These are phyloP conservation scores for Canavalia ensiformis DNA, from an alignment of 306 rosid species.

Conservation along the genomic window DNA sequence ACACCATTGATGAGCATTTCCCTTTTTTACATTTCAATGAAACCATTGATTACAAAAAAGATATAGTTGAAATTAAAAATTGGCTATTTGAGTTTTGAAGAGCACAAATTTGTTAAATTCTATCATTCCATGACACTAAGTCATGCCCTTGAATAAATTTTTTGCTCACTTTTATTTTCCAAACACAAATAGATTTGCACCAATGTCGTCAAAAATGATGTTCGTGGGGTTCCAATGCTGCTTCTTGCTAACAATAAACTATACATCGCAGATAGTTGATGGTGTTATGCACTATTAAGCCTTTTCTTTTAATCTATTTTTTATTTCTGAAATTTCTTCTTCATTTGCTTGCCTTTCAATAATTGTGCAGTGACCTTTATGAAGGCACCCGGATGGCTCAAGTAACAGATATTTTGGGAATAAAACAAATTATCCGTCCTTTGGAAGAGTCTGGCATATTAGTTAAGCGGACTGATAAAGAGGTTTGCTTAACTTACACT, in stretches of 20 bases:
- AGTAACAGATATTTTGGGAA: slow-evolving; percentile 64
- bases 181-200: background rate
- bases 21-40: background rate
- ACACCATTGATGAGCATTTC: background rate
- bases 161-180: background rate
- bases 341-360: slow-evolving; percentile 35
- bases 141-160: background rate
- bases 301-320: background rate
- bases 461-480: slow-evolving; percentile 73
- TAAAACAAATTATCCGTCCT: slow-evolving; percentile 67
- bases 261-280: background rate
- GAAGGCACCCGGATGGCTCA: slow-evolving; percentile 86
- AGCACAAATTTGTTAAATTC: background rate
- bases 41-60: slow-evolving; percentile 9
- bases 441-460: slow-evolving; percentile 70
- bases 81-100: slow-evolving; percentile 1
- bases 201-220: background rate
- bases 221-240: background rate
- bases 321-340: slow-evolving; percentile 28
- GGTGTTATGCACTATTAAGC: background rate
- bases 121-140: slow-evolving; percentile 16
- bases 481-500: slow-evolving; percentile 55
- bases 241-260: background rate
- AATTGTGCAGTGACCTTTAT: slow-evolving; percentile 71
- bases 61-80: background rate